These are phyloP conservation scores for Ceratocystis papillata DNA, from an alignment of 2,329 filamentous ascomycete species.

Conservation along the genomic window DNA sequence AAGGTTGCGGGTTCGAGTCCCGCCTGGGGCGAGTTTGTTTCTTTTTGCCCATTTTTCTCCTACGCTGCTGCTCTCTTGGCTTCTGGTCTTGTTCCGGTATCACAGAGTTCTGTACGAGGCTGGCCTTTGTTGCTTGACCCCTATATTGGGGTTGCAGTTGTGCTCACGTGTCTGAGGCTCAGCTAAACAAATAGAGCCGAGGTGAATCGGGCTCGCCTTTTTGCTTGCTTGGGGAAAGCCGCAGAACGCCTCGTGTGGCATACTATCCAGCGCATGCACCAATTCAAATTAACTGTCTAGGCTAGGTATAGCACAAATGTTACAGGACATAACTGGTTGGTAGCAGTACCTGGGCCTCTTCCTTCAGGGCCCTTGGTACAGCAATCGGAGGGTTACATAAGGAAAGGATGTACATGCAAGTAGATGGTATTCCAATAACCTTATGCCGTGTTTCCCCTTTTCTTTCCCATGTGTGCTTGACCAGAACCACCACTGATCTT, in stretches of 20 bases:
- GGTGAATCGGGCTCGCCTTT: background rate
- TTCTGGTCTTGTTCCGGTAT: background rate
- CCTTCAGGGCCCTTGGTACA: background rate
- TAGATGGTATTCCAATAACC: background rate
- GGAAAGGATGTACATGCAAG: background rate
- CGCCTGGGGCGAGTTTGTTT: conserved; percentile 24
- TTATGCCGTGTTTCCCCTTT: background rate
- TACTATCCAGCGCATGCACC: background rate
- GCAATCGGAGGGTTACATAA: background rate
- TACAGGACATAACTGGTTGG: background rate
- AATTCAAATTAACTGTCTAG: conserved; percentile 2
- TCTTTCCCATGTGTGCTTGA: background rate
- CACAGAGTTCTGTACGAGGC: background rate
- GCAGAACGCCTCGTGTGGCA: background rate
- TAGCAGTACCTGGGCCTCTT: background rate
- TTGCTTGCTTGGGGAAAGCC: background rate
- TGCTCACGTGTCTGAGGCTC: too few species aligned
- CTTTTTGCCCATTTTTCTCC: background rate
- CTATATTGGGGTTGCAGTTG: too few species aligned
- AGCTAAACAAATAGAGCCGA: background rate
- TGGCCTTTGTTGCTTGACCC: background rate
- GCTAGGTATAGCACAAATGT: background rate
- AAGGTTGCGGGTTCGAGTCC: conserved; percentile 26
- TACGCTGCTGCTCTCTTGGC: background rate
- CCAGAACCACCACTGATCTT: background rate